Conservation (phyloP, 345 rosid species). For the Citrus cavaleriei region DNA sequence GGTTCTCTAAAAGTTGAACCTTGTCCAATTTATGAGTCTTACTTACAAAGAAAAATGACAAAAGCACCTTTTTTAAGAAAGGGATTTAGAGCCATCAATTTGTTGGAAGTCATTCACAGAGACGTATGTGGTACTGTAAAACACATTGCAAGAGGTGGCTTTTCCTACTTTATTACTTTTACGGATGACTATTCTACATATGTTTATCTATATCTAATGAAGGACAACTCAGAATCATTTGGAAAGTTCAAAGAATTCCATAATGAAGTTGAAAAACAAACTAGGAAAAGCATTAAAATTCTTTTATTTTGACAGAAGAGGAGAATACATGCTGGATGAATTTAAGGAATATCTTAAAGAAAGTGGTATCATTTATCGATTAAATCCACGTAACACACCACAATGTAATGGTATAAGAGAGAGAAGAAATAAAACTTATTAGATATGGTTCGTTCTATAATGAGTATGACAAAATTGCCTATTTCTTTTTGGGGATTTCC, state of each 20-base stretch:
- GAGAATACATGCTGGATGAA: not conserved
- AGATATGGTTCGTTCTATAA: not conserved
- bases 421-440: not conserved
- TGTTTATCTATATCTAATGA: no score
- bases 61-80: no score
- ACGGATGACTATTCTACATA: not conserved
- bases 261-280: no score
- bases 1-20: no score
- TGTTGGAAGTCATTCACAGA: not conserved
- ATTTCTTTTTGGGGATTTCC: no score
- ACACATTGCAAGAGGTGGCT: not conserved
- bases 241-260: not conserved
- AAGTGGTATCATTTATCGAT: not conserved
- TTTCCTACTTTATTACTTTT: not conserved
- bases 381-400: not conserved
- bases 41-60: no score
- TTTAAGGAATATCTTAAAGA: not conserved
- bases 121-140: not conserved
- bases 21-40: not conserved
- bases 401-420: not conserved
- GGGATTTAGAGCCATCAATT: not conserved
- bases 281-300: not conserved
- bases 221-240: not conserved
- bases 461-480: not conserved
- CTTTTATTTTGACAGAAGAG: not conserved